Conservation (phyloP, 2,329 filamentous ascomycete species). For the Corynespora cassiicola region DNA sequence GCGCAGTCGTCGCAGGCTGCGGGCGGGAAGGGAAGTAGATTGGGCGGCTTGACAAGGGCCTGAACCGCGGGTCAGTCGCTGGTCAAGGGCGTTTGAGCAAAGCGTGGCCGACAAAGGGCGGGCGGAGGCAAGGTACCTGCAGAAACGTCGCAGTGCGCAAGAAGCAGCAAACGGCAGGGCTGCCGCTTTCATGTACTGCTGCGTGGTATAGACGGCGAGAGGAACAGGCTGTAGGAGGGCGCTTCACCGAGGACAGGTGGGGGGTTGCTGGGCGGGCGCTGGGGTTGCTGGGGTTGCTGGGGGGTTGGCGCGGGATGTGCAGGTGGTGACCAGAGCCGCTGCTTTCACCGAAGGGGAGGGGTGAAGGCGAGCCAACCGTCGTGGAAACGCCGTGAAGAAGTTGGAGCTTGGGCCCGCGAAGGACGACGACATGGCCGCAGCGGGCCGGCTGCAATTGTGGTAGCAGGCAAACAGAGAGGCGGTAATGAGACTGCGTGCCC, state of each 20-base stretch:
- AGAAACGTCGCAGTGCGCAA: constrained; percentile 4
- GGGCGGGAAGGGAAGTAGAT: too few species aligned
- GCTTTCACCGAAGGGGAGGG: too few species aligned
- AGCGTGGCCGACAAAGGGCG: constrained; percentile 1
- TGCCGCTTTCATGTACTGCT: constrained; percentile 18
- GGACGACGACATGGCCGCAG: too few species aligned
- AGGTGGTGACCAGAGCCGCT: too few species aligned
- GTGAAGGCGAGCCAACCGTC: too few species aligned
- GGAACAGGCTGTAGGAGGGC: constrained; percentile 2
- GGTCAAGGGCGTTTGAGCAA: constrained; percentile 6
- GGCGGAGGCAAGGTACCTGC: constrained; percentile 13
- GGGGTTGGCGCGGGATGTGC: constrained; percentile 3
- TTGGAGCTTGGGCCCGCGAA: constrained; percentile 7
- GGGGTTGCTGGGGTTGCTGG: constrained; percentile 8
- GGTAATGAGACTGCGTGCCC: too few species aligned
- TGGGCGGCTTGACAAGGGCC: constrained; percentile 4
- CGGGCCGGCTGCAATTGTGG: too few species aligned
- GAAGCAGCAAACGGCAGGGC: constrained; percentile 5
- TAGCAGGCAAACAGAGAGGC: too few species aligned
- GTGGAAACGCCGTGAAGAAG: too few species aligned
- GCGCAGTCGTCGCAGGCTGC: too few species aligned
- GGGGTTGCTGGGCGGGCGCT: constrained; percentile 8
- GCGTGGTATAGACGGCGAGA: background rate
- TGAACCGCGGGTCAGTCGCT: constrained; percentile 8
- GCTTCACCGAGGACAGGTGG: constrained; percentile 1